These are phyloP conservation scores for Sporopachydermia cereana DNA, from an alignment of 1,139 yeast genomes.

Conservation along the genomic window DNA sequence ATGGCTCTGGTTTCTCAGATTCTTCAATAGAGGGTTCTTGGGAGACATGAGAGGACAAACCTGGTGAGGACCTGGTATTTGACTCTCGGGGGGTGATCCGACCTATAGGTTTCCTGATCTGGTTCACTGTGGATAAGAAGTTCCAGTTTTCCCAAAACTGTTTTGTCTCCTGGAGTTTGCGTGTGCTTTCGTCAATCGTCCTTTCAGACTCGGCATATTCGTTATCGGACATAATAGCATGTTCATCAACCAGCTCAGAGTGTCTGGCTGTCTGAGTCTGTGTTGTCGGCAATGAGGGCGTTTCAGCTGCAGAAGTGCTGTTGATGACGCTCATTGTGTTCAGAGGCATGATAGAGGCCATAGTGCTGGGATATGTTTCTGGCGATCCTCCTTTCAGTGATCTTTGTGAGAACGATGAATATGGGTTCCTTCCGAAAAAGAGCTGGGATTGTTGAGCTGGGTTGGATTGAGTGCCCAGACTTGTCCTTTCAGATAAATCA, in stretches of 20 bases:
- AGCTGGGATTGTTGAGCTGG: too few species aligned
- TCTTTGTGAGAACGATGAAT: too few species aligned
- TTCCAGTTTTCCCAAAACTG: constrained; percentile 3
- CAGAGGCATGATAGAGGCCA: too few species aligned
- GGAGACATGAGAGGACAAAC: background rate
- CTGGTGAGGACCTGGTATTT: background rate
- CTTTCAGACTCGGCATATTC: background rate
- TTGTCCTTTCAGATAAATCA: too few species aligned
- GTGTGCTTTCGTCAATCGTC: background rate
- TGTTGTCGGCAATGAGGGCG: too few species aligned
- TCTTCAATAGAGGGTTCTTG: background rate
- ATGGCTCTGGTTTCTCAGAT: background rate
- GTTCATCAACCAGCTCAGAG: background rate
- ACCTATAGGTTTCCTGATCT: background rate
- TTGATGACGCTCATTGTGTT: too few species aligned
- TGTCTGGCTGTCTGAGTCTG: too few species aligned
- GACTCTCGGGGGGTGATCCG: background rate
- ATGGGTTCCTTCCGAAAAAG: too few species aligned
- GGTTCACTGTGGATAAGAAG: background rate
- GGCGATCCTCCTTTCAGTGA: too few species aligned
- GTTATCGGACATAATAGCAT: background rate
- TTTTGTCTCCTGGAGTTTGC: background rate
- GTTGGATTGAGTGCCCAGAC: too few species aligned
- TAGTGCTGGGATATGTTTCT: too few species aligned
- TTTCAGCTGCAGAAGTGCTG: too few species aligned